Evolutionary conservation across 345 rosid genomes (phyloP).

Genomic region (Moringa oleifera): DNA sequence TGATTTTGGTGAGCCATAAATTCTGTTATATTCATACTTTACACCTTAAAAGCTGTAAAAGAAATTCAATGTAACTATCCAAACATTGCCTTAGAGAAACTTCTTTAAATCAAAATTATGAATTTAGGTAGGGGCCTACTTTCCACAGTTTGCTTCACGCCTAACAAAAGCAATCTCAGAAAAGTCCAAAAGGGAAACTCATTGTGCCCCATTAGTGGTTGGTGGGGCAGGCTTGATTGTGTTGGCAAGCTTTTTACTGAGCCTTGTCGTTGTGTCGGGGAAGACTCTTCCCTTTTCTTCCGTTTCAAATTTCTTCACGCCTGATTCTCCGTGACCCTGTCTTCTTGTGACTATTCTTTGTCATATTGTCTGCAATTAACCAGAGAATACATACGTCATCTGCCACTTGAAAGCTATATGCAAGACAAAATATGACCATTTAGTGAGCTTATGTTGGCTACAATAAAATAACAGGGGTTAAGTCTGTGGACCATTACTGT

Average conservation of each 20-base stretch:
- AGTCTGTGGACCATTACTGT: slow-evolving; percentile 14
- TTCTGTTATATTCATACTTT: not conserved
- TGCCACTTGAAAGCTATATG: slow-evolving; percentile 11
- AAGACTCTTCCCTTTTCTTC: slow-evolving; percentile 13
- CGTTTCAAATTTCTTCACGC: slow-evolving; percentile 33
- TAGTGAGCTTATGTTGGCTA: slow-evolving; percentile 12
- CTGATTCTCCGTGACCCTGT: slow-evolving; percentile 64
- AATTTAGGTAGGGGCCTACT: slow-evolving; percentile 30
- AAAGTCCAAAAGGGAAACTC: slow-evolving; percentile 59
- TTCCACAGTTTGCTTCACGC: slow-evolving; percentile 56
- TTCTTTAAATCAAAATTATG: not conserved
- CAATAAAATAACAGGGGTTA: slow-evolving; percentile 9
- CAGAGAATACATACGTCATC: slow-evolving; percentile 5
- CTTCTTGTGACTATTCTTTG: slow-evolving; percentile 29
- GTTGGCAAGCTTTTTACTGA: slow-evolving; percentile 37
- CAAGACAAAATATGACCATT: slow-evolving; percentile 30
- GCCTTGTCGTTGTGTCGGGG: slow-evolving; percentile 48
- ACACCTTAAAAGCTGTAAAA: no score
- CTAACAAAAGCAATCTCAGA: slow-evolving; percentile 39
- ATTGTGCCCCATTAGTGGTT: slow-evolving; percentile 53
- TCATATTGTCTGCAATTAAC: slow-evolving; percentile 18
- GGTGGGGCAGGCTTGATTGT: slow-evolving; percentile 60
- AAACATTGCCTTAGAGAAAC: not conserved
- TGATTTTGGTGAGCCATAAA: not conserved
- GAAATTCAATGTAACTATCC: not conserved